A percentile compares a stretch with the other conserved stretches of the same genome.
Evolutionary conservation across 495 filamentous ascomycete species (phyloP).

Genomic region (Pyronema domesticum): DNA sequence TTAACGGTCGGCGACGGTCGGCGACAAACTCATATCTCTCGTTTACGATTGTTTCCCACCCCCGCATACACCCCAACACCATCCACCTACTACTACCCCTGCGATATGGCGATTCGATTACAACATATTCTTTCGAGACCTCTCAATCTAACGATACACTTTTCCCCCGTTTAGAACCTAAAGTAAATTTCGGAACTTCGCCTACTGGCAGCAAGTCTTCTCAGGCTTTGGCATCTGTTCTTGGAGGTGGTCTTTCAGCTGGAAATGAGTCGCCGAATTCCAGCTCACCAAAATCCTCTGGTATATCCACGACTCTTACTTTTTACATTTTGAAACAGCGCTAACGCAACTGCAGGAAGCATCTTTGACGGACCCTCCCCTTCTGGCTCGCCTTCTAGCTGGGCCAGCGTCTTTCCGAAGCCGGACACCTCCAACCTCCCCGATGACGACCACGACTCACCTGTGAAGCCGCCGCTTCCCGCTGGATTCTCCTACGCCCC

Average conservation of each 20-base stretch:
- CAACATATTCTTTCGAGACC: not conserved
- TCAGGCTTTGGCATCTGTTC: slow-evolving; percentile 1
- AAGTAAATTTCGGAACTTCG: not conserved
- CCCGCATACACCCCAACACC: not conserved
- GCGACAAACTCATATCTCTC: not conserved
- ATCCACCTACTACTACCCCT: not conserved
- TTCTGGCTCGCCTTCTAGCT: not conserved
- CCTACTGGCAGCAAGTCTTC: not conserved
- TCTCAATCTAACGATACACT: slow-evolving; percentile 5
- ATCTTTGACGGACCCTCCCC: slow-evolving; percentile 1
- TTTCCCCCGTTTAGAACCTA: slow-evolving; percentile 1
- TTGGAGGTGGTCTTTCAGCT: not conserved
- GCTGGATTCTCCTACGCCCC: not conserved
- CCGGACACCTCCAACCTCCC: slow-evolving; percentile 8
- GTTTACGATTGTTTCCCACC: not conserved
- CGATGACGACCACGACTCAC: slow-evolving; percentile 4
- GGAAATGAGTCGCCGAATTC: not conserved
- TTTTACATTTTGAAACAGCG: not conserved
- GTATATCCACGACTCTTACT: not conserved
- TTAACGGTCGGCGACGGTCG: slow-evolving; percentile 4
- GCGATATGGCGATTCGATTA: slow-evolving; percentile 4
- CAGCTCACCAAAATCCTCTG: not conserved
- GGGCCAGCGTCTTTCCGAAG: slow-evolving; percentile 16
- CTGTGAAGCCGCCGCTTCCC: not conserved
- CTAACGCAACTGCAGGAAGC: not conserved